These are phyloP conservation scores for Stentor coeruleus DNA, from an alignment of 73 alveolate genomes.

Conservation along the genomic window DNA sequence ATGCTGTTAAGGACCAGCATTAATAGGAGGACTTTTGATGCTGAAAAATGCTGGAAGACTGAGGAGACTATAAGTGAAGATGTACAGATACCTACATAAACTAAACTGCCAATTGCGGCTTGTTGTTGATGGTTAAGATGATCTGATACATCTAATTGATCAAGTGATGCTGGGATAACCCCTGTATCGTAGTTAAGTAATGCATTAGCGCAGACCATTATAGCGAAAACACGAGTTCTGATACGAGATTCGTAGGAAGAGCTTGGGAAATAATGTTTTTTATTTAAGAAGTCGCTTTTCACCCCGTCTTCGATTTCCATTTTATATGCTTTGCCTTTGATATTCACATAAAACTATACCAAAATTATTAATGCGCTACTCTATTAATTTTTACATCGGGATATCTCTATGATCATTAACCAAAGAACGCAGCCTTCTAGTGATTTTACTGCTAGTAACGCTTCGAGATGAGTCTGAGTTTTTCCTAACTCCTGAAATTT, in stretches of 20 bases:
- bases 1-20: slow-evolving; percentile 56
- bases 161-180: slow-evolving; percentile 90
- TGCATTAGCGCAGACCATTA: slow-evolving; percentile 42
- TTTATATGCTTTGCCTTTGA: no score
- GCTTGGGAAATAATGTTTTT: no score
- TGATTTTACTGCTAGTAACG: no score
- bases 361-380: no score
- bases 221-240: slow-evolving; percentile 25
- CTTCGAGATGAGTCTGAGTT: no score
- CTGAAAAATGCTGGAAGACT: slow-evolving; percentile 62
- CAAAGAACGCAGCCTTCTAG: no score
- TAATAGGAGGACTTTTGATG: slow-evolving; percentile 64
- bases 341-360: no score
- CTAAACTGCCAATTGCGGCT: slow-evolving; percentile 66
- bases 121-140: slow-evolving; percentile 54
- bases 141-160: slow-evolving; percentile 73
- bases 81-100: slow-evolving; percentile 80
- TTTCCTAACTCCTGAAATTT: no score
- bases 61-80: slow-evolving; percentile 70
- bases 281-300: no score
- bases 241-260: not conserved
- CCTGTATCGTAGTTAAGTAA: slow-evolving; percentile 94
- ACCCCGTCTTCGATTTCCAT: no score
- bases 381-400: no score
- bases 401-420: no score